Evolutionary conservation across 345 rosid species (phyloP).

Genomic region (Sisymbrium irio): DNA sequence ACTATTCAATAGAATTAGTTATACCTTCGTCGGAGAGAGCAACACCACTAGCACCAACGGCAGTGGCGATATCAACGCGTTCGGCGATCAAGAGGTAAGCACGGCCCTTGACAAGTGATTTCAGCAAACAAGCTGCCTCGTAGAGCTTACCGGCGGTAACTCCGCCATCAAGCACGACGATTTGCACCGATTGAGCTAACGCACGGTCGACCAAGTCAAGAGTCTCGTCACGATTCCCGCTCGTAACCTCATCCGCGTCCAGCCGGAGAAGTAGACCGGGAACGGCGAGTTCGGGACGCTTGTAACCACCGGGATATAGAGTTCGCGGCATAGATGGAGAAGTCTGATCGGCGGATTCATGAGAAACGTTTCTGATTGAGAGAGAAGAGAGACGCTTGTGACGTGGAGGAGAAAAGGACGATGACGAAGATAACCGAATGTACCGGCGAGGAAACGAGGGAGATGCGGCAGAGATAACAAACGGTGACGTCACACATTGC

Average conservation of each 20-base stretch:
- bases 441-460: constrained; percentile 20
- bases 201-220: constrained; percentile 65
- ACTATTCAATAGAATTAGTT: not conserved
- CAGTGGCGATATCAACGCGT: constrained; percentile 86
- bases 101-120: constrained; percentile 76
- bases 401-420: constrained; percentile 15
- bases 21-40: constrained; percentile 88
- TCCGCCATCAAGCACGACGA: constrained; percentile 70
- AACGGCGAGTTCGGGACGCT: constrained; percentile 78
- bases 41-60: constrained; percentile 87
- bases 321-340: constrained; percentile 63
- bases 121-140: constrained; percentile 83
- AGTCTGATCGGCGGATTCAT: constrained; percentile 35
- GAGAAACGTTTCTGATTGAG: constrained; percentile 37
- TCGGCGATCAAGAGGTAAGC: constrained; percentile 74
- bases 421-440: not conserved
- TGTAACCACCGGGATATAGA: constrained; percentile 88
- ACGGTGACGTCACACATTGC: constrained; percentile 34
- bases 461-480: constrained; percentile 18
- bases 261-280: constrained; percentile 71
- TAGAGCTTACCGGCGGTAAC: constrained; percentile 58
- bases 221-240: constrained; percentile 38
- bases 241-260: constrained; percentile 57
- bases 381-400: constrained; percentile 32
- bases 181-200: constrained; percentile 64